Evolutionary conservation across 208 protist species (phyloP).

Genomic region (Naegleria gruberi): DNA sequence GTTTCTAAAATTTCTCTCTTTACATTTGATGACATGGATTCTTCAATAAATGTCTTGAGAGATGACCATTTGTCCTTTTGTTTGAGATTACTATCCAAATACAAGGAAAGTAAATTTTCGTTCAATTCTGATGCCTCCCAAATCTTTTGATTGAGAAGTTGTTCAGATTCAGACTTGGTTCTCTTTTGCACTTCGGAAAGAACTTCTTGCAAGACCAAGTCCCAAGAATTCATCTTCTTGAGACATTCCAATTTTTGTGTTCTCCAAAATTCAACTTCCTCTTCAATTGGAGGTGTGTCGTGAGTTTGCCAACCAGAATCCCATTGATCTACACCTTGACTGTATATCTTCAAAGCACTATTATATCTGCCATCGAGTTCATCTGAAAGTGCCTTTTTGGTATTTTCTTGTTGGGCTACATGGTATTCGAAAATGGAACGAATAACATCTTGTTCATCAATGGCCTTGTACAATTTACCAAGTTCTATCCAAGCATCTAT

Average conservation of each 20-base stretch:
- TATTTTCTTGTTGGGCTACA: conserved; percentile 29
- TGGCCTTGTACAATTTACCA: conserved; percentile 24
- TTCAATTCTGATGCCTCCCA: not conserved
- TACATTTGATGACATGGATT: not conserved
- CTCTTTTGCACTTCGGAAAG: not conserved
- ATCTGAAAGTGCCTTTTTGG: conserved; percentile 41
- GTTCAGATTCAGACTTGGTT: not conserved
- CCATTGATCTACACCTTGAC: conserved; percentile 29
- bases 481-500: not conserved
- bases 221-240: conserved; percentile 39
- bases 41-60: not conserved
- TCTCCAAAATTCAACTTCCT: conserved; percentile 51
- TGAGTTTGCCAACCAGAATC: conserved; percentile 4
- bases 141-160: not conserved
- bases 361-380: conserved; percentile 43
- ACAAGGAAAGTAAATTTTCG: not conserved
- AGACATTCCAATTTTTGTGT: conserved; percentile 46
- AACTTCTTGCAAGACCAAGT: conserved; percentile 21
- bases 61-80: not conserved
- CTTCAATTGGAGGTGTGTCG: not conserved
- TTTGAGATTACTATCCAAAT: not conserved
- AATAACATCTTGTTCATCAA: conserved; percentile 53
- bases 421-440: conserved; percentile 45
- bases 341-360: conserved; percentile 41
- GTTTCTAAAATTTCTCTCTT: not conserved